Evolutionary conservation across 768 basidiomycete genomes (phyloP).

Genomic region (Phaeotremella skinneri): DNA sequence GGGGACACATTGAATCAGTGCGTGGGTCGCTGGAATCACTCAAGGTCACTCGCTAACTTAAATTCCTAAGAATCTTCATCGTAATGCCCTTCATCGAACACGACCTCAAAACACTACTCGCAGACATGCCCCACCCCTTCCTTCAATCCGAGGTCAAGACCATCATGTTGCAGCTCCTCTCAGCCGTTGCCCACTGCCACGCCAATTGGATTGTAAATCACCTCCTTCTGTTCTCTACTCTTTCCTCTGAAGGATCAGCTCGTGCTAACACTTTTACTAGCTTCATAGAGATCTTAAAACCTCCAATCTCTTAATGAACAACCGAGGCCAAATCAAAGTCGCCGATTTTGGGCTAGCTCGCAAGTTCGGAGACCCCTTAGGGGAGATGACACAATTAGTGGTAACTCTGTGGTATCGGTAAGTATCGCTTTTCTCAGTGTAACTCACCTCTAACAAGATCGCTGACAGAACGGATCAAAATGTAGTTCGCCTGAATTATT

Average conservation of each 20-base stretch:
- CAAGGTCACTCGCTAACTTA: constrained; percentile 1
- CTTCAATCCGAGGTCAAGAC: constrained; percentile 98
- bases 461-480: not conserved
- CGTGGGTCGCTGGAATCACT: constrained; percentile 54
- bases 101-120: constrained; percentile 92
- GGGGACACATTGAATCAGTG: constrained; percentile 98
- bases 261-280: constrained; percentile 20
- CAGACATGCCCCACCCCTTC: constrained; percentile 93
- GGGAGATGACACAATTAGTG: constrained; percentile 95
- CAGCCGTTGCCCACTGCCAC: constrained; percentile 91
- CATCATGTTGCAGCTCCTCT: constrained; percentile 84
- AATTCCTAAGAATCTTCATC: constrained; percentile 76
- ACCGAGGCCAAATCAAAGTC: constrained; percentile 96
- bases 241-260: not conserved
- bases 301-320: constrained; percentile 97
- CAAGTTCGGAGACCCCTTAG: constrained; percentile 92
- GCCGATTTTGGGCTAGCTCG: constrained; percentile 97
- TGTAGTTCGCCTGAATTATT: constrained; percentile 72
- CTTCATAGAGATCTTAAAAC: constrained; percentile 96
- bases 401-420: constrained; percentile 99
- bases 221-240: not conserved
- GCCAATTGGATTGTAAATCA: constrained; percentile 75
- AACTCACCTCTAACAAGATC: not conserved
- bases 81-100: constrained; percentile 99
- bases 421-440: constrained; percentile 45